These are phyloP conservation scores for Penicillium pulvis DNA, from an alignment of 495 filamentous ascomycete species.

Conservation along the genomic window DNA sequence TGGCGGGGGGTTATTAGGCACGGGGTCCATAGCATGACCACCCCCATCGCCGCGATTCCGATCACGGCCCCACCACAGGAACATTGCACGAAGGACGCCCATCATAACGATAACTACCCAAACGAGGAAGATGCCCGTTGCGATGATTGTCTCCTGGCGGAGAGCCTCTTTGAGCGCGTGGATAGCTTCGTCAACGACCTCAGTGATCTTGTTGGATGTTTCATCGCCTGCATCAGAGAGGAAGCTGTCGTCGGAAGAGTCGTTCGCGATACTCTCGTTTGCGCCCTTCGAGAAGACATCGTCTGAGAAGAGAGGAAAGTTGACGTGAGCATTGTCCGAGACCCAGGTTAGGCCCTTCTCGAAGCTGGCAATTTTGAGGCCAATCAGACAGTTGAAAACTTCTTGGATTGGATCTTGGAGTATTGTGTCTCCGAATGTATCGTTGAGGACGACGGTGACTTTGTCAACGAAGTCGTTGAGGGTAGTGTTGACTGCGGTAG, in stretches of 20 bases:
- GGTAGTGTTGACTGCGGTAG: conserved; percentile 78
- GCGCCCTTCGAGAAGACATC: conserved; percentile 86
- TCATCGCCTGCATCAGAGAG: conserved; percentile 67
- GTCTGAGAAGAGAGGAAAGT: conserved; percentile 75
- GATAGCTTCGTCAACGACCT: conserved; percentile 67
- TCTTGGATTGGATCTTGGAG: conserved; percentile 72
- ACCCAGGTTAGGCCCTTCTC: conserved; percentile 90
- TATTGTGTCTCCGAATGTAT: conserved; percentile 77
- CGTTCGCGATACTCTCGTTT: conserved; percentile 55
- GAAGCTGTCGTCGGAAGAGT: conserved; percentile 61
- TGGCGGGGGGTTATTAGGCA: conserved; percentile 12
- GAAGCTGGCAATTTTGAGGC: conserved; percentile 72
- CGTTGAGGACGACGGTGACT: conserved; percentile 69
- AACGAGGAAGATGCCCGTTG: conserved; percentile 64
- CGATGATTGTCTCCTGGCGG: conserved; percentile 74
- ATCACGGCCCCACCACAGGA: conserved; percentile 45
- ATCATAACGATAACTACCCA: conserved; percentile 78
- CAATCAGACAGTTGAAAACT: conserved; percentile 74
- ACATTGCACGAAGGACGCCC: conserved; percentile 66
- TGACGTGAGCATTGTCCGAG: conserved; percentile 77
- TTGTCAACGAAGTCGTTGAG: conserved; percentile 78
- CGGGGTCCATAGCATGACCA: conserved; percentile 31
- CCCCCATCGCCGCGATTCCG: conserved; percentile 52
- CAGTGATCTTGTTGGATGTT: conserved; percentile 78
- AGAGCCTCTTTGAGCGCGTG: conserved; percentile 64